Evolutionary conservation across 2,329 filamentous ascomycete species (phyloP).

Genomic region (Arachnomyces sp.): DNA sequence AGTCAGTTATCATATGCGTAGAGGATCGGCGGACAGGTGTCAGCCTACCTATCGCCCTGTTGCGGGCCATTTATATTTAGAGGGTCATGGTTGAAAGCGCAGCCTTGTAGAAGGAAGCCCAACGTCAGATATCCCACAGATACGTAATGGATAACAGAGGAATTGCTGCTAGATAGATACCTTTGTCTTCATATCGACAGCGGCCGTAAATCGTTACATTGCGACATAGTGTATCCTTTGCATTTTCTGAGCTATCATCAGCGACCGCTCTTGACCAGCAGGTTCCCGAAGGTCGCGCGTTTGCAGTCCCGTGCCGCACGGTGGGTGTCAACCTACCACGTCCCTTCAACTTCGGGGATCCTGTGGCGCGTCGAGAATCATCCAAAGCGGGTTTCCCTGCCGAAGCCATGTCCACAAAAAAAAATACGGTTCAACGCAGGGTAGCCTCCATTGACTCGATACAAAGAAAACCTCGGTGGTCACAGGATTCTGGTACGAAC

Average conservation of each 20-base stretch:
- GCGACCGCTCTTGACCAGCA: no score
- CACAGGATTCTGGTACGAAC: slow-evolving; percentile 22
- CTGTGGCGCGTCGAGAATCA: slow-evolving; percentile 37
- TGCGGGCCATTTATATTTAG: slow-evolving; percentile 48
- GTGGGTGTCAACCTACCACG: slow-evolving; percentile 34
- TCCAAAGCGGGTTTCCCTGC: slow-evolving; percentile 36
- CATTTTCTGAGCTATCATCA: slow-evolving; percentile 49
- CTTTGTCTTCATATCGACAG: slow-evolving; percentile 85
- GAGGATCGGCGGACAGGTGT: neutral
- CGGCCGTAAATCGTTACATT: slow-evolving; percentile 91
- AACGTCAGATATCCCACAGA: slow-evolving; percentile 14
- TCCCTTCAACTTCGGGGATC: slow-evolving; percentile 42
- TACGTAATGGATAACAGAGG: slow-evolving; percentile 2
- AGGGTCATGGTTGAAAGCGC: slow-evolving; percentile 81
- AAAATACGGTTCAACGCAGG: slow-evolving; percentile 29
- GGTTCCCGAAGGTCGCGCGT: no score
- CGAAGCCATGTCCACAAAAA: slow-evolving; percentile 37
- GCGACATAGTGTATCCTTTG: slow-evolving; percentile 82
- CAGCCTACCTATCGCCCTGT: slow-evolving; percentile 33
- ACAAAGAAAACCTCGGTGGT: slow-evolving; percentile 21
- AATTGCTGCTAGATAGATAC: slow-evolving; percentile 28
- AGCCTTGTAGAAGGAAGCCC: slow-evolving; percentile 40
- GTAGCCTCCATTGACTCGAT: slow-evolving; percentile 33
- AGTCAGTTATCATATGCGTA: neutral
- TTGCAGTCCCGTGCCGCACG: neutral